Conservation (phyloP, 768 basidiomycete genomes). For the Xanthoconium stramineum region DNA sequence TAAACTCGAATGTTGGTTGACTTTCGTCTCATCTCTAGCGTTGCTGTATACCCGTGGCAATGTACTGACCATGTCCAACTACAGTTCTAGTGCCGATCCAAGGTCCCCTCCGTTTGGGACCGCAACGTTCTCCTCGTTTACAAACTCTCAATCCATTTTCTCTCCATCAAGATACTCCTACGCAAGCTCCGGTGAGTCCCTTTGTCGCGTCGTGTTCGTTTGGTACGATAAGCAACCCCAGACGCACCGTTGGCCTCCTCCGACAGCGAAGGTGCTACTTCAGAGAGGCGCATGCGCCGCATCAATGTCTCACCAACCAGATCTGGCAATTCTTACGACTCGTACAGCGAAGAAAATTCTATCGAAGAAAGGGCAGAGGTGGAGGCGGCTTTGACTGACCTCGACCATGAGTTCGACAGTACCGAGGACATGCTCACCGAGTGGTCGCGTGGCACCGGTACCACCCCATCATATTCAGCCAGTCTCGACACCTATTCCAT, state of each 20-base stretch:
- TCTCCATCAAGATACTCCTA: conserved; percentile 63
- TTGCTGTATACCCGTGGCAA: conserved; percentile 16
- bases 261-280: conserved; percentile 44
- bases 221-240: conserved; percentile 19
- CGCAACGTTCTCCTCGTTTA: conserved; percentile 51
- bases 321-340: conserved; percentile 40
- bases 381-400: conserved; percentile 59
- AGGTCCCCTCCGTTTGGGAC: conserved; percentile 66
- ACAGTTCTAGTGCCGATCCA: conserved; percentile 39
- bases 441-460: conserved; percentile 53
- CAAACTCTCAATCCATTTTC: conserved; percentile 50
- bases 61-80: conserved; percentile 40
- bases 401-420: conserved; percentile 66
- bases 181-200: conserved; percentile 48
- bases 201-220: not conserved
- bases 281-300: conserved; percentile 48
- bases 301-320: conserved; percentile 53
- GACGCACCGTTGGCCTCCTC: conserved; percentile 48
- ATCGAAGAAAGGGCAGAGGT: conserved; percentile 51
- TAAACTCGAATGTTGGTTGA: conserved; percentile 30
- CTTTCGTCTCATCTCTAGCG: conserved; percentile 20
- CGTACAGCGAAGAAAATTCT: conserved; percentile 57
- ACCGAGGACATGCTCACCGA: conserved; percentile 63
- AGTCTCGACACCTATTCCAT: conserved; percentile 39
- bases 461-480: conserved; percentile 32